Percentiles rank a stretch among this genome's conserved stretches.
Conservation (phyloP, 192 early-diverging fungal species). For the Podila horticola region DNA sequence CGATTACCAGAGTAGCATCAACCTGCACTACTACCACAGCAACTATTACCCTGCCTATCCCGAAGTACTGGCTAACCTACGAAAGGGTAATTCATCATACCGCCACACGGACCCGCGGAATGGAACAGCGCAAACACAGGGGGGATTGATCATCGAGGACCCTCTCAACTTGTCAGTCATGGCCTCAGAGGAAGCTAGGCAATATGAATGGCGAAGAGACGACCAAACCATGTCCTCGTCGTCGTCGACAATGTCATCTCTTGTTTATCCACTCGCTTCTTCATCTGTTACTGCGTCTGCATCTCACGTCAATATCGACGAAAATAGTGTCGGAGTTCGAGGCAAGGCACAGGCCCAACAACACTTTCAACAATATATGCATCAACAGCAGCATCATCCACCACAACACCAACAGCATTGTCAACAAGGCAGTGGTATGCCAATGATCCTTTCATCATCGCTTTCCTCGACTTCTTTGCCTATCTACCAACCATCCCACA, state of each 20-base stretch:
- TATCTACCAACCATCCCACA: constrained; percentile 1
- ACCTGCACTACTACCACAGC: too few species aligned
- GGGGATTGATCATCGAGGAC: background rate
- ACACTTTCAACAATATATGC: background rate
- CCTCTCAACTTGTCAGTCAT: background rate
- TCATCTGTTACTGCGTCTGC: background rate
- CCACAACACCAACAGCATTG: background rate
- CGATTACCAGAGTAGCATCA: too few species aligned
- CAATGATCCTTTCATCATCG: constrained; percentile 3
- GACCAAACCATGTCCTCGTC: background rate
- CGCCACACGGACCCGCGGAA: background rate
- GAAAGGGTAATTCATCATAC: too few species aligned
- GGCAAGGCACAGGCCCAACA: background rate
- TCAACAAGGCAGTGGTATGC: background rate
- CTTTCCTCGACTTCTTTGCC: background rate
- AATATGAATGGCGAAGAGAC: background rate
- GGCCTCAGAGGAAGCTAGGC: too few species aligned
- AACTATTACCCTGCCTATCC: too few species aligned
- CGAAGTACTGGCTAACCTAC: too few species aligned
- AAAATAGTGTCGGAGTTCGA: background rate
- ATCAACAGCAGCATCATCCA: background rate
- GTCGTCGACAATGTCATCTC: background rate
- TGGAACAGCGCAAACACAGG: background rate
- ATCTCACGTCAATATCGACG: background rate
- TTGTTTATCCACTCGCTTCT: background rate